Percentiles rank a stretch among this genome's conserved stretches.
Evolutionary conservation across 2,329 filamentous ascomycete species (phyloP).

Genomic region (Mycosphaerella arachidis): DNA sequence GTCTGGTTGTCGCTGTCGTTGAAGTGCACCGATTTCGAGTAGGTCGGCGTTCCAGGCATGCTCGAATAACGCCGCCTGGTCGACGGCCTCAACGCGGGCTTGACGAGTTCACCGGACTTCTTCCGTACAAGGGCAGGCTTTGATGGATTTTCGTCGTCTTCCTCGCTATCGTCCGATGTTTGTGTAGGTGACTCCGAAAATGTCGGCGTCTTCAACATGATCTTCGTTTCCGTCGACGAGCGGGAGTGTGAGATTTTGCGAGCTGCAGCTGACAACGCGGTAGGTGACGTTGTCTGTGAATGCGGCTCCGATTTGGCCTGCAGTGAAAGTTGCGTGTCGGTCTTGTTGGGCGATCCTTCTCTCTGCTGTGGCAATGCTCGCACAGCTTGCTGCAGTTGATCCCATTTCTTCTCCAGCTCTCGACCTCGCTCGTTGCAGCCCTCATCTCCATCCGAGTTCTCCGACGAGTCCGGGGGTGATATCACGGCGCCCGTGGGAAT

Average conservation of each 20-base stretch:
- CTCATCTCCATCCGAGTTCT: slow-evolving; percentile 74
- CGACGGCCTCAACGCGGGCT: slow-evolving; percentile 78
- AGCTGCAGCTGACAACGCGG: slow-evolving; percentile 49
- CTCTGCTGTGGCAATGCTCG: slow-evolving; percentile 69
- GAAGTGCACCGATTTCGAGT: slow-evolving; percentile 96
- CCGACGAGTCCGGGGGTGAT: slow-evolving; percentile 81
- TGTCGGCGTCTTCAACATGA: slow-evolving; percentile 39
- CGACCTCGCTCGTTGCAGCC: slow-evolving; percentile 32
- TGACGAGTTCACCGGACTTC: slow-evolving; percentile 95
- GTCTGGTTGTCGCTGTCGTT: slow-evolving; percentile 95
- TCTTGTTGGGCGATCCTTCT: slow-evolving; percentile 52
- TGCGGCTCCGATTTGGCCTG: slow-evolving; percentile 32
- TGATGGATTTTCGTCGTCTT: slow-evolving; percentile 39
- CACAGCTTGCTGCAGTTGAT: slow-evolving; percentile 76
- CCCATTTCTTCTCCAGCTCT: slow-evolving; percentile 45
- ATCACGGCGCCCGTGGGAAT: slow-evolving; percentile 83
- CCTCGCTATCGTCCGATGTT: slow-evolving; percentile 48
- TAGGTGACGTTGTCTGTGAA: slow-evolving; percentile 31
- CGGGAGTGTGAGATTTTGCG: slow-evolving; percentile 59
- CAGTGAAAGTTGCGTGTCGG: slow-evolving; percentile 11
- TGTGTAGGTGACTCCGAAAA: slow-evolving; percentile 42
- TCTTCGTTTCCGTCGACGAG: slow-evolving; percentile 56
- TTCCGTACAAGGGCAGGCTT: slow-evolving; percentile 95
- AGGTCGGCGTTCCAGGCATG: slow-evolving; percentile 95
- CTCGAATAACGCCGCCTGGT: slow-evolving; percentile 82